Base-by-base conservation (phyloP, 1,284 basidiomycete genomes). In the Melampsora larici-populina region DNA sequence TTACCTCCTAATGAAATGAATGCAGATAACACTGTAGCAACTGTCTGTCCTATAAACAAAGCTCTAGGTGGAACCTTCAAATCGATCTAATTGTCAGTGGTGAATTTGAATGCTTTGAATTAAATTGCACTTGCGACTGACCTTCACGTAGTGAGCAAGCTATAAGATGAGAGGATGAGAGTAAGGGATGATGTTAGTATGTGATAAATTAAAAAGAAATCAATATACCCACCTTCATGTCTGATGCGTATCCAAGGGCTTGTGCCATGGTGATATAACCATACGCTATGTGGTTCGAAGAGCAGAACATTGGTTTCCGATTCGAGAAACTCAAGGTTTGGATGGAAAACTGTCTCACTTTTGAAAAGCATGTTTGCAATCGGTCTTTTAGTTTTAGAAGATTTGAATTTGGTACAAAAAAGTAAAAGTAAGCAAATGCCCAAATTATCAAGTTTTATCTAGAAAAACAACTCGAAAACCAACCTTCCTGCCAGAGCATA, bases 141-240 rank as follows among this genome's bases (percentile, higher is more conserved):
- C 74, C 49, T 76, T 76, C 15, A 76, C 74, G 48, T 76, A 76
- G 48, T 76, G 74, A 24, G 74, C 74, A 55, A 76, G 74, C 74
- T 76, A 58, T 15, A 63, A 69, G 33, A 15, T 29, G 8, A 24
- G 9, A 7, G 15, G 5, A 26, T 5, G 9, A 65, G 4, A 26
- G 33, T 65, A 21, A 43, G 26, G 55, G 55, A n/a, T 21, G 46
- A 55, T 24, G 4, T 70, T 5, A 49, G 68, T 70, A 40, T 31
- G 0, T 71, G 17, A 8, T 62, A 24, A 21, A 36, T 7, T 24
- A 40, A 11, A 26, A 5, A 18, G 24, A 46, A 60, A 31, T n/a
- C 33, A 40, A 33, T 31, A n/a, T 11, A 36, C 66, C 21, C 58
- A 76, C 74, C 43, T 76, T 76, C 11, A 76, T 48, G 66, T 76